Evolutionary conservation across 2,329 filamentous ascomycete genomes (phyloP).

Genomic region (Apiospora koreana): DNA sequence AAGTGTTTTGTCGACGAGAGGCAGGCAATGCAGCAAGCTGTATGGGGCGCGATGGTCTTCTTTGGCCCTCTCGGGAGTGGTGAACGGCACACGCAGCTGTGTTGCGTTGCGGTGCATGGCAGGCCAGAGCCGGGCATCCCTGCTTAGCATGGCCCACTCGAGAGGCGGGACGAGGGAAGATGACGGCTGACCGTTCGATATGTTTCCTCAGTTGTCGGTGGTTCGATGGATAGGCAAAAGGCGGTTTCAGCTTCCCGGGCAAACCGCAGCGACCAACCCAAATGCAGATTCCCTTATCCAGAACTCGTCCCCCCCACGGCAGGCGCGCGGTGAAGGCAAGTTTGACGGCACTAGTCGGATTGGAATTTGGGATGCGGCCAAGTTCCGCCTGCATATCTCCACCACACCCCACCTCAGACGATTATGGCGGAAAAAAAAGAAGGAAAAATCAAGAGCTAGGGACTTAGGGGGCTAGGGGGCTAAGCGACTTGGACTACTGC

Average conservation of each 20-base stretch:
- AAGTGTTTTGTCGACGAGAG: not conserved
- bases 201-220: not conserved
- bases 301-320: not conserved
- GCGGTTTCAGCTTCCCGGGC: not conserved
- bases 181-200: not conserved
- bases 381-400: not conserved
- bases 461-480: too few relatives aligned
- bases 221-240: not conserved
- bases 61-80: not conserved
- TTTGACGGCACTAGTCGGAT: too few relatives aligned
- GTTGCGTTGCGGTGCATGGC: not conserved
- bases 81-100: not conserved
- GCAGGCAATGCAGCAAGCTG: too few relatives aligned
- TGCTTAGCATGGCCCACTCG: not conserved
- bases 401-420: not conserved
- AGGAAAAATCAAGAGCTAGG: not conserved
- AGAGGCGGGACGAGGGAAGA: too few relatives aligned
- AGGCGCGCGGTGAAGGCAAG: not conserved
- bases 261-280: not conserved
- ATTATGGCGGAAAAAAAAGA: slow-evolving; percentile 1
- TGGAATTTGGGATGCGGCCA: not conserved
- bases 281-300: not conserved
- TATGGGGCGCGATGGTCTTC: too few relatives aligned
- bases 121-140: not conserved
- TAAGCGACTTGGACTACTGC: not conserved